Evolutionary conservation across 257 asterid species (phyloP).

Genomic region (Thymus quinquecostatus): DNA sequence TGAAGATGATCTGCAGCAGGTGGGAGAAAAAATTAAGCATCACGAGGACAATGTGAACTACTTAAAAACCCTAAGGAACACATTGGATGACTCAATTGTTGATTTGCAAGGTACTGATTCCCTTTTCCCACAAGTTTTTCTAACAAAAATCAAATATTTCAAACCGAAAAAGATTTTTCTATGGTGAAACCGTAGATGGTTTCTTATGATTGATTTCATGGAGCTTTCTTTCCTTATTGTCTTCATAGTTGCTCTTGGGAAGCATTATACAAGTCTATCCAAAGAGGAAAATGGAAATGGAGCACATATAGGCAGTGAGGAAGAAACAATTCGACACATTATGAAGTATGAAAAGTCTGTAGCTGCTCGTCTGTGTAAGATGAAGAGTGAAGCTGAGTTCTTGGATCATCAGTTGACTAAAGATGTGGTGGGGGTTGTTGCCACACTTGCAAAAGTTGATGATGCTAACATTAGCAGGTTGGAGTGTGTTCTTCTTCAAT

Average conservation of each 20-base stretch:
- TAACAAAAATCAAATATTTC: neutral
- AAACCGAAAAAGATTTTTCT: no score
- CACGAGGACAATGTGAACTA: conserved; percentile 60
- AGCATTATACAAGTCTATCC: conserved; percentile 42
- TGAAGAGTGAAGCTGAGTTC: conserved; percentile 49
- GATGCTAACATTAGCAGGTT: conserved; percentile 81
- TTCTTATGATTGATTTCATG: neutral
- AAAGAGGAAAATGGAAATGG: conserved; percentile 36
- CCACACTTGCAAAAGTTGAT: conserved; percentile 70
- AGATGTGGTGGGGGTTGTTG: conserved; percentile 78
- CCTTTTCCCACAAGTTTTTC: neutral
- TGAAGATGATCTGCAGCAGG: conserved; percentile 59
- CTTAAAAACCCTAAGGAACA: conserved; percentile 47
- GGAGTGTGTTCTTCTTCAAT: conserved; percentile 28
- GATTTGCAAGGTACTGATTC: conserved; percentile 59
- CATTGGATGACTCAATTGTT: conserved; percentile 58
- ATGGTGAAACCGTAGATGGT: neutral
- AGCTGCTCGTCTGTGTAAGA: conserved; percentile 56
- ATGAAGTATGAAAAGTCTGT: conserved; percentile 60
- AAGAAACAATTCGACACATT: conserved; percentile 50
- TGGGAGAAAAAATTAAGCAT: conserved; percentile 68
- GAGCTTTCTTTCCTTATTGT: conserved; percentile 20
- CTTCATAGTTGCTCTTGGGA: conserved; percentile 62
- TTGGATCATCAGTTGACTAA: conserved; percentile 47
- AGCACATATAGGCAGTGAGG: conserved; percentile 41